Conservation (phyloP, 148 eudicot species). For the Nyssa sinensis region DNA sequence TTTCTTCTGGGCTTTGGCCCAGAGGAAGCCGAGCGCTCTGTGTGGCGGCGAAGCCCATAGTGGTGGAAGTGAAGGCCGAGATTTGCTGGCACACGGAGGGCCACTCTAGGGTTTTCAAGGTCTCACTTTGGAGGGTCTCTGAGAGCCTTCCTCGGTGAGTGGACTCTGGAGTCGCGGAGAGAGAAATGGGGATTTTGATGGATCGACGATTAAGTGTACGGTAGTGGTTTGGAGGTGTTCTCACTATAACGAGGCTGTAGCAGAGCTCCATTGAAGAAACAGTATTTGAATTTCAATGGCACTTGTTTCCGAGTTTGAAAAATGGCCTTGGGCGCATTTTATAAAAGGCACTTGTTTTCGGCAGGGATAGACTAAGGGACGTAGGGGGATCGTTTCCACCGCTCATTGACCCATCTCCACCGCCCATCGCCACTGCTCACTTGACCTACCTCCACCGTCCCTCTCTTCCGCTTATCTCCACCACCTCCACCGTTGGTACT, state of each 20-base stretch:
- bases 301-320: too few species aligned
- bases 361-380: too few species aligned
- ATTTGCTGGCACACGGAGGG: conserved; percentile 71
- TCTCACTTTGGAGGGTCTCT: conserved; percentile 57
- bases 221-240: conserved; percentile 16
- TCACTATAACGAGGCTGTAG: conserved; percentile 19
- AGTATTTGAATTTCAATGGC: conserved; percentile 8
- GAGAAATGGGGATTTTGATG: conserved; percentile 12
- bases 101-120: conserved; percentile 83
- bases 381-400: too few species aligned
- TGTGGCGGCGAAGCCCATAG: conserved; percentile 60
- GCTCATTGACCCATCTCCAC: too few species aligned
- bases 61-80: conserved; percentile 74
- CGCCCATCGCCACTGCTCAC: too few species aligned
- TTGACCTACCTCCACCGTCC: too few species aligned
- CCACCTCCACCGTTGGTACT: too few species aligned
- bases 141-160: conserved; percentile 28
- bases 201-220: conserved; percentile 2
- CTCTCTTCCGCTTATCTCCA: too few species aligned
- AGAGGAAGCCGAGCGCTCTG: conserved; percentile 42
- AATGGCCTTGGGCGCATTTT: too few species aligned
- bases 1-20: conserved; percentile 56
- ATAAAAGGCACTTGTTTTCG: too few species aligned
- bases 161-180: conserved; percentile 19
- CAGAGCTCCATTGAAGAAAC: conserved; percentile 37